These are phyloP conservation scores for Phytophthora litchii DNA, from an alignment of 352 stramenopile genomes.

Conservation along the genomic window DNA sequence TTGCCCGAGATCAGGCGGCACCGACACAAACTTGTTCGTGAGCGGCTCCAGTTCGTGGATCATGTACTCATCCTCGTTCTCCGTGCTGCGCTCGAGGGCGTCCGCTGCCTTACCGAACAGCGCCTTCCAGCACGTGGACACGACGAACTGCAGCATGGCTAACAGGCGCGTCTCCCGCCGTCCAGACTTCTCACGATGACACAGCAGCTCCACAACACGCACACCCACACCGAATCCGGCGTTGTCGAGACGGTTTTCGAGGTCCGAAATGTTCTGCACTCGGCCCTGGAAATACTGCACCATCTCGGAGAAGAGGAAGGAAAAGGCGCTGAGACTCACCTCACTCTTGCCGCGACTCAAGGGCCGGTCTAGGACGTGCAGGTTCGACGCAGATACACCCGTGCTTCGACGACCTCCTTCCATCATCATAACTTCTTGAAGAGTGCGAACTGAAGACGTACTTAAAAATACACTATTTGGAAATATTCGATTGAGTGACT, in stretches of 20 bases:
- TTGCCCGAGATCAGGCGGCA: conserved; percentile 94
- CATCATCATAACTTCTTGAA: conserved; percentile 36
- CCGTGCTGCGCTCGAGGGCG: conserved; percentile 95
- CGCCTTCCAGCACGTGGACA: conserved; percentile 94
- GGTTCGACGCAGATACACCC: conserved; percentile 54
- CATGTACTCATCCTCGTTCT: conserved; percentile 99
- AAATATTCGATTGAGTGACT: too few species aligned
- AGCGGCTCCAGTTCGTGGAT: conserved; percentile 94
- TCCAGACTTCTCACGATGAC: conserved; percentile 82
- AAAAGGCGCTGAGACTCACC: conserved; percentile 92
- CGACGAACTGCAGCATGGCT: conserved; percentile 93
- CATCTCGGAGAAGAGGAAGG: conserved; percentile 98
- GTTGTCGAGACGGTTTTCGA: conserved; percentile 95
- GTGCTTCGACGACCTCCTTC: conserved; percentile 56
- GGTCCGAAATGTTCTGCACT: conserved; percentile 95
- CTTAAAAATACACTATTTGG: too few species aligned
- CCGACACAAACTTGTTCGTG: conserved; percentile 97
- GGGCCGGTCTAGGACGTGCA: conserved; percentile 81
- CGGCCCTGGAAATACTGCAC: conserved; percentile 98
- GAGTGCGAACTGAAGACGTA: background rate
- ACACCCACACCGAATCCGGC: conserved; percentile 96
- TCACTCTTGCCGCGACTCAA: conserved; percentile 81
- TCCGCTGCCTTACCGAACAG: conserved; percentile 97
- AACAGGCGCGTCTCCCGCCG: conserved; percentile 86
- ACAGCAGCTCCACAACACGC: conserved; percentile 94